These are phyloP conservation scores for Yamadazyma buinensis DNA, from an alignment of 1,139 yeast genomes.

Conservation along the genomic window DNA sequence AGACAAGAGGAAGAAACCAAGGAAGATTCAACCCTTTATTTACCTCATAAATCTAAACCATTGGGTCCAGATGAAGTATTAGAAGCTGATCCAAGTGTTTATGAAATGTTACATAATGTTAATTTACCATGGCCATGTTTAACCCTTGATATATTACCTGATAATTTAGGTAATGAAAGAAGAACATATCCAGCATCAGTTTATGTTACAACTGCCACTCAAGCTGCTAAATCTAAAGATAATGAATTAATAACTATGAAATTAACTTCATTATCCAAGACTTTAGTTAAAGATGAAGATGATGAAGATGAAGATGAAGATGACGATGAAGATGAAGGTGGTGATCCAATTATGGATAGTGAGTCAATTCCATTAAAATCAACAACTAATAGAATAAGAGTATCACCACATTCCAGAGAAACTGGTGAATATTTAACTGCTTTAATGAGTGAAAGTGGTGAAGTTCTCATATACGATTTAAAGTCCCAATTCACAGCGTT, in stretches of 20 bases:
- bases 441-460: conserved; percentile 87
- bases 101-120: conserved; percentile 93
- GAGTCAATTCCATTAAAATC: conserved; percentile 72
- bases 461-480: conserved; percentile 79
- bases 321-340: conserved; percentile 60
- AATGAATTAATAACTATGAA: conserved; percentile 85
- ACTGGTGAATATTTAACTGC: conserved; percentile 88
- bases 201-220: conserved; percentile 89
- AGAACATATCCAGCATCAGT: conserved; percentile 86
- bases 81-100: conserved; percentile 95
- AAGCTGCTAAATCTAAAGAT: conserved; percentile 82
- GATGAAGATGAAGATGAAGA: conserved; percentile 65
- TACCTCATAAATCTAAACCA: conserved; percentile 86
- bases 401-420: conserved; percentile 70
- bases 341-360: conserved; percentile 84
- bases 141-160: conserved; percentile 86
- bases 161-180: conserved; percentile 81
- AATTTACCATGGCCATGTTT: conserved; percentile 97
- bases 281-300: conserved; percentile 76
- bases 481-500: conserved; percentile 75
- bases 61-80: conserved; percentile 93
- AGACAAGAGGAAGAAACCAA: conserved; percentile 22
- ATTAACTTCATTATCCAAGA: conserved; percentile 75
- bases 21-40: conserved; percentile 49
- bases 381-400: conserved; percentile 87